Evolutionary conservation across 331 rosid genomes (phyloP).

Genomic region (Saraca asoca): DNA sequence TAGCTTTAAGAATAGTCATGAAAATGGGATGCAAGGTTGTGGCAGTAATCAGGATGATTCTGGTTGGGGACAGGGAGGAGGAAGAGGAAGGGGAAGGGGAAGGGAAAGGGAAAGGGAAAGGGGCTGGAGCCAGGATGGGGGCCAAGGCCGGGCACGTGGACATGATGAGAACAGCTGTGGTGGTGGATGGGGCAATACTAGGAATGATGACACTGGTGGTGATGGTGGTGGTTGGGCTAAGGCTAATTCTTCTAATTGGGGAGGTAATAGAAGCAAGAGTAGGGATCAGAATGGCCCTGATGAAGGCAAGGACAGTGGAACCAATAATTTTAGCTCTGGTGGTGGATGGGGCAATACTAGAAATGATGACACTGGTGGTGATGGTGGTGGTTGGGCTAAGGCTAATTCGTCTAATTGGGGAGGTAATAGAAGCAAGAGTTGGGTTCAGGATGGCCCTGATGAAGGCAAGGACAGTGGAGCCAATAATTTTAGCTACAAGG

Average conservation of each 20-base stretch:
- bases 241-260: slow-evolving; percentile 19
- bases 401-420: slow-evolving; percentile 21
- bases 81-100: neutral
- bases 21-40: neutral
- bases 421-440: neutral
- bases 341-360: neutral
- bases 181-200: slow-evolving; percentile 7
- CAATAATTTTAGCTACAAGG: neutral
- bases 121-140: neutral
- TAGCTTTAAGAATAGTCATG: neutral
- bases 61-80: no score
- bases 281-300: slow-evolving; percentile 13
- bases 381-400: neutral
- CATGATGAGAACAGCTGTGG: neutral
- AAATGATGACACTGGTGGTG: neutral
- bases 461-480: neutral
- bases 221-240: neutral
- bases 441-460: slow-evolving; percentile 10
- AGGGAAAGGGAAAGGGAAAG: neutral
- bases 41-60: neutral
- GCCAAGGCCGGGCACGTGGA: neutral
- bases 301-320: neutral
- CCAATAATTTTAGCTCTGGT: no score
- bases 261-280: neutral
- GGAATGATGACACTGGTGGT: neutral